Percentiles rank a stretch among this genome's conserved stretches.
These are phyloP conservation scores for Colletotrichum eleusines DNA, from an alignment of 2,329 filamentous ascomycete genomes.

Conservation along the genomic window DNA sequence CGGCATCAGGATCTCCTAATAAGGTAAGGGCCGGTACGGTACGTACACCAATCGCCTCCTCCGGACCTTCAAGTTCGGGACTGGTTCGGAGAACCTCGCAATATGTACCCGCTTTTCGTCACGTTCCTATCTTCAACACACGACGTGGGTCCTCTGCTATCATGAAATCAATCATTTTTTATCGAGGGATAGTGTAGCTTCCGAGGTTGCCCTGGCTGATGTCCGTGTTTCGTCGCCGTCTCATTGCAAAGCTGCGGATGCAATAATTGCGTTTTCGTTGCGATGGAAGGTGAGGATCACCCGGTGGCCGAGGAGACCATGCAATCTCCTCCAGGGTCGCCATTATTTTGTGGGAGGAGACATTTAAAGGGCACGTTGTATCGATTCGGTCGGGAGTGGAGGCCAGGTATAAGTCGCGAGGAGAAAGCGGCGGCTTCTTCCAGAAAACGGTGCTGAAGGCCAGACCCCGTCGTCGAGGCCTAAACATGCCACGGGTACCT, in stretches of 20 bases:
- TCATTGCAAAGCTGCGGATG: background rate
- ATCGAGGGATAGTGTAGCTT: background rate
- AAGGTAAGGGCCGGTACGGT: constrained; percentile 24
- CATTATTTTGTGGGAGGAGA: background rate
- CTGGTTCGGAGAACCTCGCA: constrained; percentile 38
- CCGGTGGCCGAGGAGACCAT: background rate
- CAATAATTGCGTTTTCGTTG: background rate
- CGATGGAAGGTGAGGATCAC: constrained; percentile 13
- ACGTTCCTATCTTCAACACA: constrained; percentile 29
- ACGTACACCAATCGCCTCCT: too few relatives aligned
- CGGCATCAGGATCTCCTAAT: background rate
- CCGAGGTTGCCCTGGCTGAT: background rate
- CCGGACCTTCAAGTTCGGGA: too few relatives aligned
- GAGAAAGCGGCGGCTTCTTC: constrained; percentile 19
- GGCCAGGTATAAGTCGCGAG: constrained; percentile 24
- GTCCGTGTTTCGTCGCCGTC: background rate
- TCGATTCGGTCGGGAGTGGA: background rate
- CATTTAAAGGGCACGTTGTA: background rate
- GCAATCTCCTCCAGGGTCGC: background rate
- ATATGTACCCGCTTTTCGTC: constrained; percentile 36
- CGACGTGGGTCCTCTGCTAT: constrained; percentile 29
- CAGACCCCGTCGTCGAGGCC: constrained; percentile 19
- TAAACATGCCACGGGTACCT: constrained; percentile 19
- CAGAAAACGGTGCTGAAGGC: constrained; percentile 10
- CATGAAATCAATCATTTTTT: constrained; percentile 24